A percentile compares a stretch with the other conserved stretches of the same genome.
phyloP scores from a whole-genome alignment of 176 grass and related monocot species.

The Ampelocalamus luodianensis region DNA sequence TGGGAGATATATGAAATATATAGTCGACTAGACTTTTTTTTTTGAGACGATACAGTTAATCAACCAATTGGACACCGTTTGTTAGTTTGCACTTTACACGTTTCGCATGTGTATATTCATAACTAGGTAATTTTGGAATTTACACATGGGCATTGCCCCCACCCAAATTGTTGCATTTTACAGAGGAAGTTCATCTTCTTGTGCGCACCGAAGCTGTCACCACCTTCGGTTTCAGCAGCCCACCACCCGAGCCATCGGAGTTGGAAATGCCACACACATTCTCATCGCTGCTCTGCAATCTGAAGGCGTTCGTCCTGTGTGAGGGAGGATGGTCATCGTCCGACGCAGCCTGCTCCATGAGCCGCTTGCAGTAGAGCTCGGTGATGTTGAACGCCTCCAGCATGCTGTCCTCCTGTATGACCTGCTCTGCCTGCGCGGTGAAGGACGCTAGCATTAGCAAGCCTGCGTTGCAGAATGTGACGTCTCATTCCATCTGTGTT shows the following conservation, averaged over 20 bases:
- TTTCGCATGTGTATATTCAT: neutral
- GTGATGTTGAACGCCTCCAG: constrained; percentile 53
- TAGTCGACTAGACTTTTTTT: neutral
- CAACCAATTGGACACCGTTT: neutral
- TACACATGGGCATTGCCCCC: neutral
- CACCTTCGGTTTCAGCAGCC: neutral
- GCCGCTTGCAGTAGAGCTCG: constrained; percentile 53
- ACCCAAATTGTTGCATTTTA: constrained; percentile 16
- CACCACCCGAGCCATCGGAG: constrained; percentile 11
- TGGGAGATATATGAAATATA: neutral
- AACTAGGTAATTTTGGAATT: neutral
- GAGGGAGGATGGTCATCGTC: neutral
- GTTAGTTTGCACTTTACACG: neutral
- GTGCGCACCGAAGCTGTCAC: constrained; percentile 15
- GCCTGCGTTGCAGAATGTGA: neutral
- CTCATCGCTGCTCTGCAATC: neutral
- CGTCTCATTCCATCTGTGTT: neutral
- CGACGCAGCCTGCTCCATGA: constrained; percentile 35
- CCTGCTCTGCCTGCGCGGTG: constrained; percentile 36
- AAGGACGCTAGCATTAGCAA: neutral
- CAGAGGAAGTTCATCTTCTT: constrained; percentile 23
- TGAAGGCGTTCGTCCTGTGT: neutral
- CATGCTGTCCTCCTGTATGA: constrained; percentile 57
- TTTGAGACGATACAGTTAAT: neutral
- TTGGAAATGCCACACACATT: neutral